Percentiles rank a stretch among this genome's conserved stretches.
phyloP scores from a whole-genome alignment of 306 rosid species.

The Albizia julibrissin region DNA sequence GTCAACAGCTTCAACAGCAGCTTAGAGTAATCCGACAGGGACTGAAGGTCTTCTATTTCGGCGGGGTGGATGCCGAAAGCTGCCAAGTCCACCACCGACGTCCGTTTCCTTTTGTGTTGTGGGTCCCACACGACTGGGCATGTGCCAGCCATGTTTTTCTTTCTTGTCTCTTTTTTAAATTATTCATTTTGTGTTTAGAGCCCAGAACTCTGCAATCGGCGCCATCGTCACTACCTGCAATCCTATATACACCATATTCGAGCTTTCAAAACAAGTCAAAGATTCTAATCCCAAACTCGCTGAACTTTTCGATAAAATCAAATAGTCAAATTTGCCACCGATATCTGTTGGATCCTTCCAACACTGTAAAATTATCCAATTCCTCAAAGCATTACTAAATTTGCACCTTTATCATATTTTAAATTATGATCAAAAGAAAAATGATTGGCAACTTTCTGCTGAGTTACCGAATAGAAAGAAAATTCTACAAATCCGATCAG shows the following conservation, averaged over 20 bases:
- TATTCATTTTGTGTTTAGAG: constrained; percentile 40
- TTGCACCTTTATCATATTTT: too few relatives aligned
- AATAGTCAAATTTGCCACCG: constrained; percentile 27
- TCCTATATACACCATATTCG: constrained; percentile 29
- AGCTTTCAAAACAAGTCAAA: constrained; percentile 39
- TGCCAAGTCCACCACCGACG: background rate
- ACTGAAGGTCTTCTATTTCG: background rate
- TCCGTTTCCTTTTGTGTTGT: too few relatives aligned
- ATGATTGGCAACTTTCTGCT: background rate
- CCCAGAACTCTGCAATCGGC: constrained; percentile 36
- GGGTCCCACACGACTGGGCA: too few relatives aligned
- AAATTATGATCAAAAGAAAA: too few relatives aligned
- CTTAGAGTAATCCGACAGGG: background rate
- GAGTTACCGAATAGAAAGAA: background rate
- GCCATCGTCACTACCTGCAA: constrained; percentile 38
- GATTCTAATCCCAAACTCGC: constrained; percentile 46
- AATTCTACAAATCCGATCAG: background rate
- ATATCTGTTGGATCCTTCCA: constrained; percentile 24
- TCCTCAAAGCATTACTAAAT: background rate
- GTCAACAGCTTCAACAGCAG: background rate
- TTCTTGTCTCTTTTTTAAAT: too few relatives aligned
- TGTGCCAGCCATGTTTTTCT: too few relatives aligned
- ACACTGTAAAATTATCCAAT: background rate
- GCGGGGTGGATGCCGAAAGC: background rate
- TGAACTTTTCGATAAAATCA: constrained; percentile 29